phyloP scores from a whole-genome alignment of 371 early-diverging fungal genomes.

The Parasitella parasitica region DNA sequence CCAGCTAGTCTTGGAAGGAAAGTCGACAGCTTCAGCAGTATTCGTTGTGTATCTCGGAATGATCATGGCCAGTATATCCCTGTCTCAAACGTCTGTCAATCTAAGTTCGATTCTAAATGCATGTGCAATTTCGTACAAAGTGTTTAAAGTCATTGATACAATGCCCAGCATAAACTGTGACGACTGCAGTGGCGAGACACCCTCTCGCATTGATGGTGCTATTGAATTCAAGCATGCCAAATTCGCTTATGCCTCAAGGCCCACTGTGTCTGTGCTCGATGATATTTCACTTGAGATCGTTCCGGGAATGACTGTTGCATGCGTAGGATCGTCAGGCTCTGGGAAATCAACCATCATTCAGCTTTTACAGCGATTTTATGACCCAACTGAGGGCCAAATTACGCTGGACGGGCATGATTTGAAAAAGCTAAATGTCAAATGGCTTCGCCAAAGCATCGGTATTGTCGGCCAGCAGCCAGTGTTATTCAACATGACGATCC shows the following conservation, averaged over 20 bases:
- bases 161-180: conserved; percentile 60
- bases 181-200: conserved; percentile 36
- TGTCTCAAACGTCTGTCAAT: conserved; percentile 53
- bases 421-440: conserved; percentile 46
- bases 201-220: conserved; percentile 31
- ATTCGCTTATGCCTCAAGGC: conserved; percentile 68
- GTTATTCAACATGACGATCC: conserved; percentile 70
- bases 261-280: conserved; percentile 53
- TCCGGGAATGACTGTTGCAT: conserved; percentile 61
- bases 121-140: conserved; percentile 58
- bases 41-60: conserved; percentile 69
- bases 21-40: conserved; percentile 49
- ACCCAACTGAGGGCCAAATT: conserved; percentile 53
- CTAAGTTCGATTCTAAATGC: conserved; percentile 58
- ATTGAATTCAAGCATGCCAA: conserved; percentile 65
- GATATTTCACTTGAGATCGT: conserved; percentile 58
- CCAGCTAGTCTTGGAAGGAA: conserved; percentile 45
- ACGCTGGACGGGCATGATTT: conserved; percentile 58
- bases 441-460: conserved; percentile 62
- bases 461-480: conserved; percentile 71
- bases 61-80: conserved; percentile 55
- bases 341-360: conserved; percentile 69
- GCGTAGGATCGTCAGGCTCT: conserved; percentile 66
- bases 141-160: conserved; percentile 80
- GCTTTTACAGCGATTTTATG: conserved; percentile 66